Evolutionary conservation across 169 alveolate species (phyloP), one percentile per base, ranked within the genome.

Genomic region (Cryptosporidium meleagridis): DNA sequence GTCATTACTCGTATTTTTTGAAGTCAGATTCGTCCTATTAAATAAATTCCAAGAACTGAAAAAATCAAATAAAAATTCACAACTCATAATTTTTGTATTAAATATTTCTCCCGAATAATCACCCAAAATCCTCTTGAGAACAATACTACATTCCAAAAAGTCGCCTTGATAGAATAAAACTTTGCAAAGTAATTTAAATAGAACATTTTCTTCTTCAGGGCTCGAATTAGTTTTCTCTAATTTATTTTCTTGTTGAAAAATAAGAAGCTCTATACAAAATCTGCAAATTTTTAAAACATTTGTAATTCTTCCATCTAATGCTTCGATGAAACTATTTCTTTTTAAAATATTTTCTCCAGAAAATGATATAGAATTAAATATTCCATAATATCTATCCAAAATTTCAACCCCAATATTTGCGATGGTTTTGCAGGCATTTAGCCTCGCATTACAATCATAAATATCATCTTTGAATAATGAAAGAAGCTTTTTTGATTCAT

Each of bases 161-260:
- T 80, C 89, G 0, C 89, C 89, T 62, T 80, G 89, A 62, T 45
- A 59, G 39, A 80, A 41, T 35, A 80, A 67, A 23, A 62, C 33
- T 35, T 65, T 80, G 26, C 75, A 62, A 14, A 80, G 68, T 29
- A 62, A 62, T 16, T 26, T 75, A 4, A 67, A 39, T 65, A 62
- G 5, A 23, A 48, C 0, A 18, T 37, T 80, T 29, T 65, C 89
- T 14, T 21, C 33, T 14, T 51, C 44, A n/a, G 0, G n/a, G n/a
- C n/a, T 31, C 10, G 59, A 18, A 5, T 33, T 10, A 1, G 2
- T 1, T 48, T 48, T 16, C 9, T 14, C 14, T 1, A 9, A 31
- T 29, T 7, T 33, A 61, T 59, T 26, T 59, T 65, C 89, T 7
- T 14, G 10, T 35, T 53, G 6, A 37, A 69, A 80, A 62, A 80